phyloP scores from a whole-genome alignment of 1,139 yeast species.

The Chernovozyma sophiae-reginae region DNA sequence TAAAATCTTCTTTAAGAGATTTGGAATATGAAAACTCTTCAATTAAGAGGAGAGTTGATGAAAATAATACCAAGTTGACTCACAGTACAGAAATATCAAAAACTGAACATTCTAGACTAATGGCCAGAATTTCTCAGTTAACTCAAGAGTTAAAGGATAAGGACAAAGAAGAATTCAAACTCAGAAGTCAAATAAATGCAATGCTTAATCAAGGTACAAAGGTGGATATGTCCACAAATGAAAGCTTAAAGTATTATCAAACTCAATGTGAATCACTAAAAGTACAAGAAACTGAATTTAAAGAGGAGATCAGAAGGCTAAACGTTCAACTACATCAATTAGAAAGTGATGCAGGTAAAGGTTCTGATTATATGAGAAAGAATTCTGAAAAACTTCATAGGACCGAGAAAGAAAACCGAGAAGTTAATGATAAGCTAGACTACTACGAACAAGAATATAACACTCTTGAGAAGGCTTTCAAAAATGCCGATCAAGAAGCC shows the following conservation, averaged over 20 bases:
- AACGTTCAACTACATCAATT: conserved; percentile 17
- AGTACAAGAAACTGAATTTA: conserved; percentile 15
- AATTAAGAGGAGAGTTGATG: background rate
- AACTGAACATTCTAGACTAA: background rate
- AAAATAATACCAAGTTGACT: background rate
- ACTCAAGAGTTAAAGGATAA: conserved; percentile 18
- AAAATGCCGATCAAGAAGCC: conserved; percentile 14
- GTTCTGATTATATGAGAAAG: conserved; percentile 13
- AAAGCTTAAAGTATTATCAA: conserved; percentile 14
- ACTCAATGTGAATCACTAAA: conserved; percentile 18
- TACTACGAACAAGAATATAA: conserved; percentile 27
- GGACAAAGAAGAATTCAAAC: conserved; percentile 18
- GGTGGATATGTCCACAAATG: conserved; percentile 2
- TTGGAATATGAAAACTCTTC: conserved; percentile 3
- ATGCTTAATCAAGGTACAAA: conserved; percentile 14
- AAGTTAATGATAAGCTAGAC: conserved; percentile 21
- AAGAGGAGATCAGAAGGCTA: conserved; percentile 16
- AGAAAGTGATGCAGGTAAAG: conserved; percentile 18
- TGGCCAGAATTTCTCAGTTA: conserved; percentile 5
- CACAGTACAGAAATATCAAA: background rate
- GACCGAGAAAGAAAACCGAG: conserved; percentile 14
- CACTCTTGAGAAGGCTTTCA: conserved; percentile 17
- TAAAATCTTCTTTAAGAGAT: conserved; percentile 1
- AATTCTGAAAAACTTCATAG: background rate
- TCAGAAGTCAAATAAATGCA: conserved; percentile 22